phyloP scores from a whole-genome alignment of 2,329 filamentous ascomycete genomes.

The Fusarium penzigii region DNA sequence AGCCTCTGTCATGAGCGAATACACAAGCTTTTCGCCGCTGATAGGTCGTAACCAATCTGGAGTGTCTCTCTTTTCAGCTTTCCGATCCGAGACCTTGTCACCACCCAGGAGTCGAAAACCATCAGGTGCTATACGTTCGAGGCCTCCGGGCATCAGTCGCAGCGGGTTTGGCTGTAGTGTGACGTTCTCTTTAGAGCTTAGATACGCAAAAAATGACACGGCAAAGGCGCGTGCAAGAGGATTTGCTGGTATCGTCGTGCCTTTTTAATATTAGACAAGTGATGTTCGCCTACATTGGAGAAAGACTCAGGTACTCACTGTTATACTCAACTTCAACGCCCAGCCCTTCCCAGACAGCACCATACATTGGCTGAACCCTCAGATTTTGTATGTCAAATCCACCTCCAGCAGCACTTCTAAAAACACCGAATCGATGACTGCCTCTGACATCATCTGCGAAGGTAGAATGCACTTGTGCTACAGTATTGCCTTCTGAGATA shows the following conservation, averaged over 20 bases:
- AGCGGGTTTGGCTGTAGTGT: conserved; percentile 32
- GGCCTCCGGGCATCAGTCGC: conserved; percentile 34
- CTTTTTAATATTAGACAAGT: neutral
- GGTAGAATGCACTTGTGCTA: conserved; percentile 30
- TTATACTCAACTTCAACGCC: conserved; percentile 42
- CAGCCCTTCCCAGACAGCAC: conserved; percentile 44
- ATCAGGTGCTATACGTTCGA: conserved; percentile 29
- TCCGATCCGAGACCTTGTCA: conserved; percentile 24
- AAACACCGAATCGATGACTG: conserved; percentile 22
- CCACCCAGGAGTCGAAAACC: conserved; percentile 30
- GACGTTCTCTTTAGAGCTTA: conserved; percentile 19
- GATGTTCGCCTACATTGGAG: neutral
- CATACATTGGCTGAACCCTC: conserved; percentile 37
- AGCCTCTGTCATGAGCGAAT: conserved; percentile 2
- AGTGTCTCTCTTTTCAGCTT: conserved; percentile 4
- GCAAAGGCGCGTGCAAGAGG: conserved; percentile 32
- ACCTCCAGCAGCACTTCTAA: conserved; percentile 25
- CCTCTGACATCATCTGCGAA: conserved; percentile 21
- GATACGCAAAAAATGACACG: conserved; percentile 37
- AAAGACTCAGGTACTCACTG: conserved; percentile 21
- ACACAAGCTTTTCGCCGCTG: conserved; percentile 43
- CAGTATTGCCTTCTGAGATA: conserved; percentile 41
- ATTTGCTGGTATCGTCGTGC: conserved; percentile 10
- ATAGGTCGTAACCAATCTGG: conserved; percentile 40
- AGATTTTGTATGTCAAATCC: conserved; percentile 27